Evolutionary conservation across 352 stramenopile species (phyloP).

Genomic region (Globisporangium takayamanum): DNA sequence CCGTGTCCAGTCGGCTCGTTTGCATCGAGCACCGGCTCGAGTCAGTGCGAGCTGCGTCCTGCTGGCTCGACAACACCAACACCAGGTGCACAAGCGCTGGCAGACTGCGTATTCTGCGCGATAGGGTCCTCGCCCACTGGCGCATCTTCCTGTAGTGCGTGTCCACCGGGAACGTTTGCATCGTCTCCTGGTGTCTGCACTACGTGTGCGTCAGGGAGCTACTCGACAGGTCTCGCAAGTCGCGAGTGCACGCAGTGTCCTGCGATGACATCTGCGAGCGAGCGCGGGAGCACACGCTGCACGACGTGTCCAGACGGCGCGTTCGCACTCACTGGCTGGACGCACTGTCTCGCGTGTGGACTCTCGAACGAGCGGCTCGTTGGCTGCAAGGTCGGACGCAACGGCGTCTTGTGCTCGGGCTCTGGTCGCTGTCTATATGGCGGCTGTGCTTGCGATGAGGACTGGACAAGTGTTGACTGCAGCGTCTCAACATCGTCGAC

Average conservation of each 20-base stretch:
- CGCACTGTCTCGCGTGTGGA: constrained; percentile 43
- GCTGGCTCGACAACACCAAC: constrained; percentile 24
- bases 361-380: constrained; percentile 12
- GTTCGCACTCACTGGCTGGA: constrained; percentile 51
- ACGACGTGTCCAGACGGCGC: constrained; percentile 23
- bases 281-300: constrained; percentile 24
- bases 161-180: constrained; percentile 16
- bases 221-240: constrained; percentile 13
- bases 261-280: constrained; percentile 29
- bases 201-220: constrained; percentile 38
- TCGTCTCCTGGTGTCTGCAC: constrained; percentile 27
- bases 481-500: constrained; percentile 10
- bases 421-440: constrained; percentile 47
- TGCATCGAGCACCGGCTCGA: constrained; percentile 14
- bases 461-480: constrained; percentile 43
- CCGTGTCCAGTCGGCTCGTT: constrained; percentile 40
- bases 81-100: constrained; percentile 16
- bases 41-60: constrained; percentile 27
- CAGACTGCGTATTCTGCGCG: constrained; percentile 31
- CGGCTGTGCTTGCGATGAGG: constrained; percentile 36
- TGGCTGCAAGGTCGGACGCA: constrained; percentile 44
- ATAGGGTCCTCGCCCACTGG: constrained; percentile 25
- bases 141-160: constrained; percentile 17
- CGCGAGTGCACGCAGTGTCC: constrained; percentile 32
- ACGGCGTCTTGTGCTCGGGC: constrained; percentile 48